Base-by-base conservation (phyloP, 2,329 filamentous ascomycete genomes). In the Orbilia javanica region DNA sequence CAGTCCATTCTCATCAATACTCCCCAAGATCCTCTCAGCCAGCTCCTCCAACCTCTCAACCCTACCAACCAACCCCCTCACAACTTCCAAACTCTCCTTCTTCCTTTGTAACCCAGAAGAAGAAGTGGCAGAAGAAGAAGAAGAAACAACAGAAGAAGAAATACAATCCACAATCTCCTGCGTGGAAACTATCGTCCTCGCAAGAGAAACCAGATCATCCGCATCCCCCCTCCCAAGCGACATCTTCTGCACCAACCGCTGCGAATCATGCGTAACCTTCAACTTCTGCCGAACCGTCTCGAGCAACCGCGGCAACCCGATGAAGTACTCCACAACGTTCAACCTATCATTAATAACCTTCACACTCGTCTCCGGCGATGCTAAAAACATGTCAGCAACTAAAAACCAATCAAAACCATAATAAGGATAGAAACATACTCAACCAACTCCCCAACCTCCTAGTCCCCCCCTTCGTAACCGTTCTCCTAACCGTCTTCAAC, bases 1-100 rank as follows among this genome's bases (percentile, higher is more conserved):
- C n/a, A 98, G 86, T 0, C 94, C 93, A 79, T 97, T 94, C 84
- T 98, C 96, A 82, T 99, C 96, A 73, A 99, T 97, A 3, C 95
- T 91, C 1, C 88, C 86, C 62, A 88, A 85, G 74, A 99, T 97
- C 22, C 88, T 88, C 22, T 86, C 84, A 1, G 94, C 92, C 3
- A 98, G 88, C 48, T 88, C 87, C 10, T 86, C 85, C 0, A 94
- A 92, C 1, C 89, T 88, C 11, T 88, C 86, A 20, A 97, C 86
- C 67, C 89, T 88, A 20, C 83, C 84, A 1, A 87, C 82, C 72
- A 92, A 83, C 46, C 83, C 80, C 62, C 83, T 72, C 2, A 89
- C 66, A 18, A 42, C 72, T 27, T 36, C 81, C 73, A 25, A 79
- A 70, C 3, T 84, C 78, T 22, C 82, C 79, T 5, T 83, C 79